Conservation (phyloP, 1,284 basidiomycete species). For the Leccinum pallidistipes region DNA sequence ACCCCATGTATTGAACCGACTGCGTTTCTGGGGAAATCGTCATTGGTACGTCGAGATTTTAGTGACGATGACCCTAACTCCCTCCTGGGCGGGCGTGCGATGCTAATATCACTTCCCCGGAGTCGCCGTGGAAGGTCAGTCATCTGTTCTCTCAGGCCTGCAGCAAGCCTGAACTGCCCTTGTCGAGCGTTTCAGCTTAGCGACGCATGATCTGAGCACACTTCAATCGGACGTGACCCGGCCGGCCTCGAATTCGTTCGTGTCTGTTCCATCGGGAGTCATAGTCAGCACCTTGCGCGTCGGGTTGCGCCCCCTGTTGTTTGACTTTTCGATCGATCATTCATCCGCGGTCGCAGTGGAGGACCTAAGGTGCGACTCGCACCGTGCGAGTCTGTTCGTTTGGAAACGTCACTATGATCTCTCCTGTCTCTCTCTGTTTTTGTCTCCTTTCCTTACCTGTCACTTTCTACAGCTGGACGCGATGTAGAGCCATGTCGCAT, state of each 20-base stretch:
- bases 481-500: not conserved
- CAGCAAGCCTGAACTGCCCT: slow-evolving; percentile 5
- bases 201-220: slow-evolving; percentile 1
- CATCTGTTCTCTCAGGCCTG: not conserved
- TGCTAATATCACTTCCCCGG: not conserved
- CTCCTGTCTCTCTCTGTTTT: not conserved
- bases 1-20: not conserved
- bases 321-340: not conserved
- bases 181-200: not conserved
- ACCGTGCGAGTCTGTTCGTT: not conserved
- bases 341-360: not conserved
- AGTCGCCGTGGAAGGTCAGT: not conserved
- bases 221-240: not conserved
- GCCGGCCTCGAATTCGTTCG: not conserved
- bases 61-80: not conserved
- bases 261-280: not conserved
- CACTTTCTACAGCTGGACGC: not conserved
- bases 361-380: too few relatives aligned
- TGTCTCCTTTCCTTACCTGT: not conserved
- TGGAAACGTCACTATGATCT: not conserved
- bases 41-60: not conserved
- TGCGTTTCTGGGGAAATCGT: not conserved
- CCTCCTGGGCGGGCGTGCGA: not conserved
- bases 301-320: not conserved
- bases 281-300: not conserved